phyloP scores from a whole-genome alignment of 805 yeast genomes.

The Candida argentea region DNA sequence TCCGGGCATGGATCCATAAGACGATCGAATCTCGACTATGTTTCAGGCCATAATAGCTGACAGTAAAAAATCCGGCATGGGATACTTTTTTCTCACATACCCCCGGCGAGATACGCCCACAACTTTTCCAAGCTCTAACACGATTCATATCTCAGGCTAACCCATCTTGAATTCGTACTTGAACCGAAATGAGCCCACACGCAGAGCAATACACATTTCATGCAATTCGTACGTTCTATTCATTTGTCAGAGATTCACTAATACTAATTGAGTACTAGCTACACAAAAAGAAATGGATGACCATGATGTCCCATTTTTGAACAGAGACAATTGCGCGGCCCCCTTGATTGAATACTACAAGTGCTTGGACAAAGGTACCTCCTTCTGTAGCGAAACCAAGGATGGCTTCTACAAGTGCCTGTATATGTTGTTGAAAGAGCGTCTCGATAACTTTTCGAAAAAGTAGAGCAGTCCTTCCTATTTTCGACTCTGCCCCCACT shows the following conservation, averaged over 20 bases:
- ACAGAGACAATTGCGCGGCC: slow-evolving; percentile 37
- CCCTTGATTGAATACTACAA: slow-evolving; percentile 32
- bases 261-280: slow-evolving; percentile 6
- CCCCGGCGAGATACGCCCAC: no score
- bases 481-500: no score
- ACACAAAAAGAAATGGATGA: slow-evolving; percentile 27
- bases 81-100: no score
- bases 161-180: neutral
- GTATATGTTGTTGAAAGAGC: slow-evolving; percentile 30
- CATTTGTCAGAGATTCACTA: neutral
- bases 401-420: slow-evolving; percentile 36
- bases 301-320: slow-evolving; percentile 29
- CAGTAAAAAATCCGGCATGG: no score
- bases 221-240: slow-evolving; percentile 8
- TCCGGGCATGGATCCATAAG: no score
- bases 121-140: no score
- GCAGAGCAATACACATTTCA: slow-evolving; percentile 8
- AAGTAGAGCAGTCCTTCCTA: no score
- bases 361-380: slow-evolving; percentile 34
- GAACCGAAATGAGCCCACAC: slow-evolving; percentile 6
- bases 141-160: no score
- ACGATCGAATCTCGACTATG: no score
- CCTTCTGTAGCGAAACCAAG: slow-evolving; percentile 29
- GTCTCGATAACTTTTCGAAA: slow-evolving; percentile 15
- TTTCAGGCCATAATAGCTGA: no score